Evolutionary conservation across 108 stramenopile genomes (phyloP), one percentile per base, ranked within the genome.

Genomic region (Bacterosira constricta): DNA sequence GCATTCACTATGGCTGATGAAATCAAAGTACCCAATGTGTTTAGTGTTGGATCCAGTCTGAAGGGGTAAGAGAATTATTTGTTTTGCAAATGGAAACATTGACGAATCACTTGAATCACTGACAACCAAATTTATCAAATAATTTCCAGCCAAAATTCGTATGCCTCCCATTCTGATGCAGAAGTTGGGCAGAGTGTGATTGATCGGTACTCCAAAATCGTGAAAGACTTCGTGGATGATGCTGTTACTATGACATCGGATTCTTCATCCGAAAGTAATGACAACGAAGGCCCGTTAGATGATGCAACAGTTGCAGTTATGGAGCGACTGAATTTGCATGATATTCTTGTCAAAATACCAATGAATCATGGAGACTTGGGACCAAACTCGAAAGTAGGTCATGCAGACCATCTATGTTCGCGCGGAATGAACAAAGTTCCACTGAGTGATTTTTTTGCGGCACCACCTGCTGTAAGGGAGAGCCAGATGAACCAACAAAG

Each of bases 1-100:
- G 97, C 95, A 23, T 94, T 89, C 60, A 94, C 95, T 47, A 73
- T 94, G 60, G 85, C 83, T 49, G 86, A 90, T 60, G 61, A 83
- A 31, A 73, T 88, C 23, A 68, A 60, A 44, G 61, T 47, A 0
- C 68, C 79, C 1, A 91, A 94, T 70, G 87, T 96, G 9, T 78
- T 82, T 49, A 78, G 85, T 25, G 73, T 96, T 37, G 96, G 89
- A 45, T 90, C 89, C 12, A 83, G 87, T 38, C 53, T 86, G 38
- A 66, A 66, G 18, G 83, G 73, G 53, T 54, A 32, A 54, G 53
- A 15, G 4, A 12, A 11, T n/a, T 12, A 42, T n/a, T n/a, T n/a
- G n/a, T n/a, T n/a, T n/a, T n/a, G n/a, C n/a, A n/a, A n/a, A n/a
- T n/a, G n/a, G n/a, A n/a, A 35, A 34, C 31, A 11, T 2, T 17